phyloP scores from a whole-genome alignment of 768 basidiomycete species.

The Cytidiella melzeri region DNA sequence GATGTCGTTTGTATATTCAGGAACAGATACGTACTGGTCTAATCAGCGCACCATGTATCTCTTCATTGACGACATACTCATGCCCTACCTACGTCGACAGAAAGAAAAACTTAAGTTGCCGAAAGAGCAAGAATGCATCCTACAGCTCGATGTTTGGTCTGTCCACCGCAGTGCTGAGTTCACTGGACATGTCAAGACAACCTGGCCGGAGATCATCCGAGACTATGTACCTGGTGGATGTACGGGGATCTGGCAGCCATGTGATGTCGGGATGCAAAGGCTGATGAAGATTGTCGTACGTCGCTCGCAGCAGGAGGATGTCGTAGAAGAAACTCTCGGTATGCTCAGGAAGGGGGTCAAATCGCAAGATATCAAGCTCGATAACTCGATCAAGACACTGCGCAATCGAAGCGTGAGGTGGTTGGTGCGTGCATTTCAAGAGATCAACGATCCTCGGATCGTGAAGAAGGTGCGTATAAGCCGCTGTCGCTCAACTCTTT shows the following conservation, averaged over 20 bases:
- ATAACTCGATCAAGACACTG: conserved; percentile 18
- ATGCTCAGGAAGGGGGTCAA: conserved; percentile 19
- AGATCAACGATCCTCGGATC: conserved; percentile 22
- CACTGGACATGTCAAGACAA: conserved; percentile 25
- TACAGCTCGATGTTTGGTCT: conserved; percentile 30
- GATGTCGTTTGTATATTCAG: conserved; percentile 18
- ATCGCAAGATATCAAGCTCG: conserved; percentile 14
- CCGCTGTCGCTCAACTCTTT: no score
- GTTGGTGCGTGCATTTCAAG: conserved; percentile 27
- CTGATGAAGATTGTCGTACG: conserved; percentile 30
- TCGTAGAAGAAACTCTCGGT: conserved; percentile 25
- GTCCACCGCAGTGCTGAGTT: conserved; percentile 33
- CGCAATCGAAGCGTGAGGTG: conserved; percentile 23
- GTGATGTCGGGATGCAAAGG: conserved; percentile 26
- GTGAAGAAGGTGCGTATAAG: conserved; percentile 27
- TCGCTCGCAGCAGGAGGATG: conserved; percentile 27
- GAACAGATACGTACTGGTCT: conserved; percentile 24
- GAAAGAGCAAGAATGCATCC: conserved; percentile 20
- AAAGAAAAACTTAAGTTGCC: conserved; percentile 17
- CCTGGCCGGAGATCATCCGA: conserved; percentile 19
- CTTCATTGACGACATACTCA: conserved; percentile 27
- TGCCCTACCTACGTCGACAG: conserved; percentile 23
- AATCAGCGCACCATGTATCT: conserved; percentile 19
- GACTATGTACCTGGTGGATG: conserved; percentile 20
- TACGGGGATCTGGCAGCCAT: conserved; percentile 17